Evolutionary conservation across 306 rosid species (phyloP).

Genomic region (Dicorynia guianensis): DNA sequence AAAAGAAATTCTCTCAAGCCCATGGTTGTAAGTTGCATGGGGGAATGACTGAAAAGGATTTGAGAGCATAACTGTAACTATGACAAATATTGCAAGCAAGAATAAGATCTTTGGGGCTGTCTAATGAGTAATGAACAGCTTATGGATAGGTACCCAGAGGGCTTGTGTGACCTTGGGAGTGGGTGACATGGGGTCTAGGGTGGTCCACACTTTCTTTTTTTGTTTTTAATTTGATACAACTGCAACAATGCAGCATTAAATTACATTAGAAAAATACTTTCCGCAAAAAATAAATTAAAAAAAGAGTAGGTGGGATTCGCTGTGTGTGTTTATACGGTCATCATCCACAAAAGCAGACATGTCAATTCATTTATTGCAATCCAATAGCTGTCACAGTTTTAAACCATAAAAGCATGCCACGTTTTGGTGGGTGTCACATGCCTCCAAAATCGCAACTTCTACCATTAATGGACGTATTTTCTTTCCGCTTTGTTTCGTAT

Average conservation of each 20-base stretch:
- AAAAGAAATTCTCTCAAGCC: background rate
- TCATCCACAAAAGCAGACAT: constrained; percentile 25
- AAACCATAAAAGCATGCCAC: constrained; percentile 32
- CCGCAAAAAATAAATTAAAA: background rate
- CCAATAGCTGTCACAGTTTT: constrained; percentile 35
- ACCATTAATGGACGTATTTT: too few species aligned
- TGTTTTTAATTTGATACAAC: too few species aligned
- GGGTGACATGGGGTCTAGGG: background rate
- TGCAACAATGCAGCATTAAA: too few species aligned
- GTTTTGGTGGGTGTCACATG: constrained; percentile 37
- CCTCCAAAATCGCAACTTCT: background rate
- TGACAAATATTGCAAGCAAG: constrained; percentile 16
- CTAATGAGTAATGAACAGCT: background rate
- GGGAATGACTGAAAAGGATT: constrained; percentile 28
- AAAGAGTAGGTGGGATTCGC: constrained; percentile 31
- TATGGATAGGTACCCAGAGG: background rate
- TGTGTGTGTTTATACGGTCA: background rate
- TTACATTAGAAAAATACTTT: too few species aligned
- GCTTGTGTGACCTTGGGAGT: background rate
- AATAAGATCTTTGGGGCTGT: background rate
- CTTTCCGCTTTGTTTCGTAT: too few species aligned
- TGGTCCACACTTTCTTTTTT: background rate
- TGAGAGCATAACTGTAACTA: constrained; percentile 7
- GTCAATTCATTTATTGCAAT: constrained; percentile 43
- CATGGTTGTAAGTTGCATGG: constrained; percentile 1